These are phyloP conservation scores for Coniferiporia sulphurascens DNA, from an alignment of 1,284 basidiomycete genomes.

Conservation along the genomic window DNA sequence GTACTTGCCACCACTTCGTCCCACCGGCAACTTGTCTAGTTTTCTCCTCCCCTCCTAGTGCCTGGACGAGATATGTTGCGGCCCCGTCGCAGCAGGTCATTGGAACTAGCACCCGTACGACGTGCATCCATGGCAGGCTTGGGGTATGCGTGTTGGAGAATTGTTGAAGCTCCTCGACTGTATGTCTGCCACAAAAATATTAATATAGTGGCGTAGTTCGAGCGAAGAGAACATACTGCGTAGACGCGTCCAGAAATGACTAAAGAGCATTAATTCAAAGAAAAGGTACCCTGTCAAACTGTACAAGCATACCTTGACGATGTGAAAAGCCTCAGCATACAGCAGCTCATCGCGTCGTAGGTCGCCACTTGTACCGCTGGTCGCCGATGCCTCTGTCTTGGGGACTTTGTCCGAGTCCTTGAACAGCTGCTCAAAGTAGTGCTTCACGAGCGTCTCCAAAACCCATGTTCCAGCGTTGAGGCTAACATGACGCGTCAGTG, in stretches of 20 bases:
- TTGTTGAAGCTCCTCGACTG: conserved; percentile 81
- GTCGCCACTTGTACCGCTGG: conserved; percentile 23
- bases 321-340: conserved; percentile 78
- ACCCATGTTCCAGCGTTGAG: conserved; percentile 69
- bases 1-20: conserved; percentile 95
- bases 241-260: conserved; percentile 46
- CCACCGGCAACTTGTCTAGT: conserved; percentile 80
- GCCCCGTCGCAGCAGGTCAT: conserved; percentile 75
- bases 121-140: conserved; percentile 84
- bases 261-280: conserved; percentile 19
- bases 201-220: neutral
- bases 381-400: conserved; percentile 13
- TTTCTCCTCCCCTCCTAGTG: conserved; percentile 78
- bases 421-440: conserved; percentile 68
- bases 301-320: conserved; percentile 57
- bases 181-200: conserved; percentile 42
- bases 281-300: neutral
- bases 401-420: conserved; percentile 29
- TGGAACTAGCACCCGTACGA: conserved; percentile 72
- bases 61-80: conserved; percentile 71
- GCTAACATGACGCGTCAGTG: conserved; percentile 56
- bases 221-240: conserved; percentile 29
- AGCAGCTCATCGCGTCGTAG: conserved; percentile 73
- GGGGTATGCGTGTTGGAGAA: conserved; percentile 86
- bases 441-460: conserved; percentile 75